phyloP scores from a whole-genome alignment of 768 basidiomycete genomes.

The Rhodotorula graminis region DNA sequence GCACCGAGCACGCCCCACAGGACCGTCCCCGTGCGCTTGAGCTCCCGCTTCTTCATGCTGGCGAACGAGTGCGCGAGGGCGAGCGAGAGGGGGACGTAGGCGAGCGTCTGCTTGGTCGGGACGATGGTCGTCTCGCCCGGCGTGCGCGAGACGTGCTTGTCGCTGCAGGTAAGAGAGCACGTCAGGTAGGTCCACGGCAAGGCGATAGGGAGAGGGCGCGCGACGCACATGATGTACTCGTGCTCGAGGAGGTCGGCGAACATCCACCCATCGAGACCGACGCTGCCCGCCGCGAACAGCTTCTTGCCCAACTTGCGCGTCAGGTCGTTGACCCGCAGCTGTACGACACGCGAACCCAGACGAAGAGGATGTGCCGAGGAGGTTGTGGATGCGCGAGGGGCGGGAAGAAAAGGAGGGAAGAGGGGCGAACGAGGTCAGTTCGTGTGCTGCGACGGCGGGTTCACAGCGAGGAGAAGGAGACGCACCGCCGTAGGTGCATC shows the following conservation, averaged over 20 bases:
- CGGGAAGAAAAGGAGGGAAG: neutral
- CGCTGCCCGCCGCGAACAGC: slow-evolving; percentile 87
- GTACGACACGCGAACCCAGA: slow-evolving; percentile 25
- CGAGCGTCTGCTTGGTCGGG: slow-evolving; percentile 23
- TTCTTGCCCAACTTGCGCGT: slow-evolving; percentile 69
- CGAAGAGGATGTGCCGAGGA: no score
- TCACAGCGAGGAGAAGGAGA: neutral
- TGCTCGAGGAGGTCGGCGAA: slow-evolving; percentile 88
- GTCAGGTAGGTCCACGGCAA: neutral
- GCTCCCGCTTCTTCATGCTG: slow-evolving; percentile 62
- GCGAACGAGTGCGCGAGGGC: slow-evolving; percentile 64
- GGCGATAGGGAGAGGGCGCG: neutral
- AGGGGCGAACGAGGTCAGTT: neutral
- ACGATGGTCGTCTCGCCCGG: slow-evolving; percentile 30
- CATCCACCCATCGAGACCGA: slow-evolving; percentile 85
- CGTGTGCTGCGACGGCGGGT: neutral
- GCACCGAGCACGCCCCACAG: slow-evolving; percentile 62
- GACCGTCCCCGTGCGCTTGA: slow-evolving; percentile 41
- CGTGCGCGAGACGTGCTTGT: slow-evolving; percentile 2
- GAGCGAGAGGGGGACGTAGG: slow-evolving; percentile 57
- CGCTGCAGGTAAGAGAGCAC: neutral
- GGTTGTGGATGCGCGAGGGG: no score
- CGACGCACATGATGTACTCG: slow-evolving; percentile 76
- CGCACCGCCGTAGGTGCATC: slow-evolving; percentile 38
- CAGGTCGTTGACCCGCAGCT: slow-evolving; percentile 75